These are phyloP conservation scores for Yamadazyma sp. DNA, from an alignment of 1,139 yeast genomes.

Conservation along the genomic window DNA sequence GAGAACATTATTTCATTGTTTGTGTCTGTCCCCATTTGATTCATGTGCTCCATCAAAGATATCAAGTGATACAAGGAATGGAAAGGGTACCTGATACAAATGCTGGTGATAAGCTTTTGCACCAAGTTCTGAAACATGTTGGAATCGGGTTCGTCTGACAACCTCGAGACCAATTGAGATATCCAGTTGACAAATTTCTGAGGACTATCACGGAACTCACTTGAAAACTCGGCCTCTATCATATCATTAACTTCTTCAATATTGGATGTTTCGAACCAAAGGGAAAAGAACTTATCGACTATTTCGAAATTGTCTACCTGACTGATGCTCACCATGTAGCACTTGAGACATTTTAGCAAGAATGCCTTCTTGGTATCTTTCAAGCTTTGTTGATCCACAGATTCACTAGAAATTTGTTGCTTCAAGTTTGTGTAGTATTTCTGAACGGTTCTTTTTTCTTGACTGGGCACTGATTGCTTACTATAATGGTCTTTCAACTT, in stretches of 20 bases:
- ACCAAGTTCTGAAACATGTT: conserved; percentile 58
- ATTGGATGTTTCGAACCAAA: conserved; percentile 74
- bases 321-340: conserved; percentile 56
- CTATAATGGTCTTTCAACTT: conserved; percentile 48
- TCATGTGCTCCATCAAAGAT: conserved; percentile 52
- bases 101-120: conserved; percentile 45
- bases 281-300: conserved; percentile 74
- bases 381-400: conserved; percentile 42
- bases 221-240: conserved; percentile 30
- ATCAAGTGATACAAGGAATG: conserved; percentile 73
- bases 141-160: conserved; percentile 44
- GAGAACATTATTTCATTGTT: conserved; percentile 38
- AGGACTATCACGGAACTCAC: conserved; percentile 42
- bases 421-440: conserved; percentile 50
- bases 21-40: conserved; percentile 23
- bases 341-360: conserved; percentile 56
- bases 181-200: conserved; percentile 75
- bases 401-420: conserved; percentile 50
- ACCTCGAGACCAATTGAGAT: conserved; percentile 76
- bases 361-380: conserved; percentile 41
- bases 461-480: conserved; percentile 33
- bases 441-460: conserved; percentile 48
- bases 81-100: conserved; percentile 68
- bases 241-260: conserved; percentile 38
- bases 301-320: conserved; percentile 55